phyloP scores from a whole-genome alignment of 768 basidiomycete genomes.

The Suillus fuscotomentosus region DNA sequence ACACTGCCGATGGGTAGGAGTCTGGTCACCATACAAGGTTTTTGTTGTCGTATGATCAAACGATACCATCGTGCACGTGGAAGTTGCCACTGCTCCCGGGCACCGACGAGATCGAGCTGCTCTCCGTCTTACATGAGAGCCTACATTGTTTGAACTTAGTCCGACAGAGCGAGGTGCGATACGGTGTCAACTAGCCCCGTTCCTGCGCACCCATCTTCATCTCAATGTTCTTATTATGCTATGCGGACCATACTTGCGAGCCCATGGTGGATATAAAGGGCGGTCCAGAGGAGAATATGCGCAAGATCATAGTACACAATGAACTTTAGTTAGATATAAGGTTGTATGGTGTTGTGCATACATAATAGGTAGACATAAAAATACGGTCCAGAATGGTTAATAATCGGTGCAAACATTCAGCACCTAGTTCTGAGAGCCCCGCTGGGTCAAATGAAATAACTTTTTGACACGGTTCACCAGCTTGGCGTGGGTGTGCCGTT shows the following conservation, averaged over 20 bases:
- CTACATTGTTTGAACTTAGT: neutral
- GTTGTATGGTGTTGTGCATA: neutral
- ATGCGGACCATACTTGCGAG: too few species aligned
- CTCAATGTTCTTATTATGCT: too few species aligned
- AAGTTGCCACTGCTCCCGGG: neutral
- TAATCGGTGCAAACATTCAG: neutral
- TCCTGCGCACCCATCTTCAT: too few species aligned
- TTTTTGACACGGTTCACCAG: neutral
- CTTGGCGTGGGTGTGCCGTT: neutral
- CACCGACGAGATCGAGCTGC: too few species aligned
- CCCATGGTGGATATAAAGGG: too few species aligned
- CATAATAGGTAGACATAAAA: neutral
- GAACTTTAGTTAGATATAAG: neutral
- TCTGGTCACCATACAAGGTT: too few species aligned
- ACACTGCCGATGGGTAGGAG: too few species aligned
- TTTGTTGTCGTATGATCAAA: neutral
- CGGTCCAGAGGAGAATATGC: neutral
- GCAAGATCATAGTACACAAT: neutral
- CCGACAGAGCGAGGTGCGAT: neutral
- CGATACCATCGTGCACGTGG: neutral
- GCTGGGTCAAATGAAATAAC: neutral
- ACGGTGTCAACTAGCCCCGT: too few species aligned
- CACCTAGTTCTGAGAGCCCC: neutral
- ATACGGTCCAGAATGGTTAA: neutral
- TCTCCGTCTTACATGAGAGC: neutral